Percentiles rank a stretch among this genome's conserved stretches.
phyloP scores from a whole-genome alignment of 2,329 filamentous ascomycete genomes.

The Hymenoscyphus fructigenus region DNA sequence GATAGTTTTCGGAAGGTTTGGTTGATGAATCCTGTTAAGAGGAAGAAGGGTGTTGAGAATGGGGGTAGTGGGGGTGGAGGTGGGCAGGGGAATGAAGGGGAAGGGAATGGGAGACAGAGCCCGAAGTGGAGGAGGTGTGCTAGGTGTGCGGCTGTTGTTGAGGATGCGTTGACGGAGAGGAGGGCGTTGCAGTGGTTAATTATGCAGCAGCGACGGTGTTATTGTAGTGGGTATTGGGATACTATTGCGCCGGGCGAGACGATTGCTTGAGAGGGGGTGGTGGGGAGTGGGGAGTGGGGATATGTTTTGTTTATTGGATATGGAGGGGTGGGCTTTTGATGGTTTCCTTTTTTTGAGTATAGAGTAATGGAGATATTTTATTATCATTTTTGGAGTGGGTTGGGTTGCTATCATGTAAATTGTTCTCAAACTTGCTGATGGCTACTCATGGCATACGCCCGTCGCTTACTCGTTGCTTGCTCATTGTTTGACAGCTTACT shows the following conservation, averaged over 20 bases:
- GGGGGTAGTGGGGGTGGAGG: not conserved
- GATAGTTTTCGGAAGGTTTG: conserved; percentile 36
- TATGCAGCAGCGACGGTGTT: conserved; percentile 38
- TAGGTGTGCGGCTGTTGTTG: conserved; percentile 37
- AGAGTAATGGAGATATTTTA: too few relatives aligned
- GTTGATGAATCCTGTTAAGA: conserved; percentile 28
- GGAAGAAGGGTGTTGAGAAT: not conserved
- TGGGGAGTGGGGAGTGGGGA: too few relatives aligned
- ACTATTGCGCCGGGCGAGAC: conserved; percentile 31
- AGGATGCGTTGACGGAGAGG: conserved; percentile 35
- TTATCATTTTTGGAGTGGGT: too few relatives aligned
- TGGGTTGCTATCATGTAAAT: too few relatives aligned
- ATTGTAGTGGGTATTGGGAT: conserved; percentile 37
- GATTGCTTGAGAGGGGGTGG: conserved; percentile 26
- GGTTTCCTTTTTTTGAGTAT: too few relatives aligned
- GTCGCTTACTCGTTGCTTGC: too few relatives aligned
- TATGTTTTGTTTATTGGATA: too few relatives aligned
- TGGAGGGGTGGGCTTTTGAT: too few relatives aligned
- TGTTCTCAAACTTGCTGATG: too few relatives aligned
- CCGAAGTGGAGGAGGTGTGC: conserved; percentile 37
- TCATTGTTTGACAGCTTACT: too few relatives aligned
- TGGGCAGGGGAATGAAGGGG: conserved; percentile 1
- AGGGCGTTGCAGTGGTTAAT: conserved; percentile 36
- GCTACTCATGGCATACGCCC: too few relatives aligned
- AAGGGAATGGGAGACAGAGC: conserved; percentile 11